Conservation (phyloP, 345 rosid genomes). For the Aethionema arabicum region DNA sequence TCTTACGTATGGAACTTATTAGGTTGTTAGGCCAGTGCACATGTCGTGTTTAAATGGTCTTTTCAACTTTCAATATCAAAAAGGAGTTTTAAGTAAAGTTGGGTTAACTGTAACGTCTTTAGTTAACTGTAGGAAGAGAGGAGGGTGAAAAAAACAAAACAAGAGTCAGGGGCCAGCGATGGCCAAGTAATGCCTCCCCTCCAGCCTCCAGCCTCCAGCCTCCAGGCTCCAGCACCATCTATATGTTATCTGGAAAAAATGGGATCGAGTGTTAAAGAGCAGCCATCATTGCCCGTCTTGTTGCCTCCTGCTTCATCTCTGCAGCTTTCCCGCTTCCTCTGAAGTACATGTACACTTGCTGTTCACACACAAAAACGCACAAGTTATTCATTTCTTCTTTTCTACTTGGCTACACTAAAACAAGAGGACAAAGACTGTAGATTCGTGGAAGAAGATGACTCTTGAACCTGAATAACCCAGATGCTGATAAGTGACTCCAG, state of each 20-base stretch:
- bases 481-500: conserved; percentile 83
- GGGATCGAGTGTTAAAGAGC: conserved; percentile 52
- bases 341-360: conserved; percentile 97
- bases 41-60: too few species aligned
- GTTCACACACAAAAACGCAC: conserved; percentile 40
- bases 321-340: conserved; percentile 92
- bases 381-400: conserved; percentile 1
- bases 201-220: neutral
- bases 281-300: conserved; percentile 67
- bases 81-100: too few species aligned
- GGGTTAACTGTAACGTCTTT: too few species aligned
- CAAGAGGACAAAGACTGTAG: neutral
- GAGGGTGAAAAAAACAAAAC: neutral
- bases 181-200: neutral
- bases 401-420: neutral
- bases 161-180: neutral
- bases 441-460: conserved; percentile 9
- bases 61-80: too few species aligned
- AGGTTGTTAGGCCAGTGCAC: too few species aligned
- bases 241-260: conserved; percentile 6
- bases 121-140: too few species aligned
- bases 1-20: too few species aligned
- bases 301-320: conserved; percentile 77
- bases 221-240: conserved; percentile 1
- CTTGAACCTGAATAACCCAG: conserved; percentile 93